Evolutionary conservation across 108 stramenopile species (phyloP), one percentile per base, ranked within the genome.

Genomic region (Aurantiochytrium sp.): DNA sequence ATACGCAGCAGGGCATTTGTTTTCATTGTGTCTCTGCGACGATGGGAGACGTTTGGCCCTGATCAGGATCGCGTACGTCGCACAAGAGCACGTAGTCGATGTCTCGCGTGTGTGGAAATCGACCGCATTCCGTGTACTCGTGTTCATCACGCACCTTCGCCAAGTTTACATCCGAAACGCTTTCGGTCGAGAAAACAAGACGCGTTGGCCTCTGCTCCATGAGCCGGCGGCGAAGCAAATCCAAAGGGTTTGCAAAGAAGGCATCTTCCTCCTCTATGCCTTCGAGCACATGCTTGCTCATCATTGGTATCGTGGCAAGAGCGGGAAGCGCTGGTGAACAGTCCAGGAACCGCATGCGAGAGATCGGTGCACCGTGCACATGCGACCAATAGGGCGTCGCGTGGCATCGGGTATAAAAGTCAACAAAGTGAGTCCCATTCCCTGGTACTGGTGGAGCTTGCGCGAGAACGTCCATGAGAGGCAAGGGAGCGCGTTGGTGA

Each of bases 221-320:
- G 0, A 83, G 28, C 0, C 76, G 45, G 51, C 12, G 16, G 1
- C 49, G 10, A 3, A 83, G 28, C 6, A 12, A 6, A 43, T 83
- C 76, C 10, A 47, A 12, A 6, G 76, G 76, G 16, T 35, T 12
- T 6, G 45, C 25, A 28, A 83, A 83, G 28, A 83, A 83, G 16
- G 12, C 76, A 23, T 83, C 76, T 45, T 83, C 76, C 23, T 83
- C 76, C 51, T 83, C 76, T 45, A 83, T 83, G 28, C 76, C 76
- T 25, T 83, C 43, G 12, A 83, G n/a, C 44, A 53, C n/a, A 35
- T 53, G 45, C 45, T 25, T 53, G 28, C 51, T 83, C 76, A 83
- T 83, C 5, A 45, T 28, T 0, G 76, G 51, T 12, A 83, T 28
- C n/a, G 44, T 83, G 49, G 49, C 49, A 12, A 83, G 76, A 12